Base-by-base conservation (phyloP, 2,329 filamentous ascomycete species). In the Zasmidium cellare region DNA sequence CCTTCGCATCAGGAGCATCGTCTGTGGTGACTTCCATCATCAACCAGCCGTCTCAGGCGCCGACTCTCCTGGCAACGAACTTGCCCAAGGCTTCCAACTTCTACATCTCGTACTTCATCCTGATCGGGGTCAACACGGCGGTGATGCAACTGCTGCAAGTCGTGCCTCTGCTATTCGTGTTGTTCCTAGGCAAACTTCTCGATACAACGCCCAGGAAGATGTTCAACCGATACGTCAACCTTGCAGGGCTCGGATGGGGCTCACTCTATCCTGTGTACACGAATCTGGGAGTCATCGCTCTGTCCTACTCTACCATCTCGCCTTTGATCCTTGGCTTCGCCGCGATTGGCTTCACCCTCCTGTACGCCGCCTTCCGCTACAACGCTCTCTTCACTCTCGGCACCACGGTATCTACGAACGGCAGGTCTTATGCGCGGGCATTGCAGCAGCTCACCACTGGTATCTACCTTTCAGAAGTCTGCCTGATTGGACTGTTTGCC, bases 341-440 rank as follows among this genome's bases (percentile, higher is more conserved):
- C 5, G 71, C 71, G 7, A 64, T 79, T 6, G 75, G 77, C 24
- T 72, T 80, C 55, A 61, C 58, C 18, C 71, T 79, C n/a, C 67
- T 80, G 35, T 80, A 79, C 66, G 57, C 79, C 28, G 77, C 75
- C 12, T 80, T 75, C 69, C 72, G 76, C 20, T 80, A 80, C 72
- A 80, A 79, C 63, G 73, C 78, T 51, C 72, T 80, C n/a, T 80
- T 77, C 66, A 76, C 76, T 2, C 75, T 77, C 56, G 75, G 75
- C 51, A 76, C 74, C 44, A 63, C 72, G 41, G 70, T 79, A 22
- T 77, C 79, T 53, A 80, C 77, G 38, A 72, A 74, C 54, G 78
- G 78, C 9, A 68, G 67, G 2, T 72, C 73, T 1, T 80, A 79
- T 59, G 70, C 72, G 35, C 74, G 74, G 24, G 77, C 78, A 0